Percentiles rank a stretch among this genome's conserved stretches.
Conservation (phyloP, 2,329 filamentous ascomycete species). For the Tolypocladium ovalisporum region DNA sequence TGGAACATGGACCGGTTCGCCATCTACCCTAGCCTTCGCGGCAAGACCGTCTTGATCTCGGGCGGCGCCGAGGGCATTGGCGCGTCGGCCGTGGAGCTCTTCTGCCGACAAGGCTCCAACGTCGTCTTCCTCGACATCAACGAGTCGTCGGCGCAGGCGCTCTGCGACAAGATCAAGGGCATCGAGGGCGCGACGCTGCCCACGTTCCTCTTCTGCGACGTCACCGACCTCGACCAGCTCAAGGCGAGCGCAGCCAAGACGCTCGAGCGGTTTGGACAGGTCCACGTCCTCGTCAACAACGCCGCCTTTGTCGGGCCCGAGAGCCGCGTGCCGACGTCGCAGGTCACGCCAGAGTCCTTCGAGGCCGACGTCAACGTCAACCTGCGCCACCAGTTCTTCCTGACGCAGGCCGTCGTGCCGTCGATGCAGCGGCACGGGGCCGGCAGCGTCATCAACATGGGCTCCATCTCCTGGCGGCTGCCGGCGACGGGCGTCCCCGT, state of each 20-base stretch:
- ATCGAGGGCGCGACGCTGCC: conserved; percentile 14
- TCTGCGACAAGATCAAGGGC: conserved; percentile 14
- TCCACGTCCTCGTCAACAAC: conserved; percentile 81
- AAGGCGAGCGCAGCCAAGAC: conserved; percentile 20
- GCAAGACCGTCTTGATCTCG: conserved; percentile 29
- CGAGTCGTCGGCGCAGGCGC: conserved; percentile 16
- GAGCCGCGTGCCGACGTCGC: conserved; percentile 15
- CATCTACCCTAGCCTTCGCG: conserved; percentile 29
- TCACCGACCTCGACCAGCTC: conserved; percentile 23
- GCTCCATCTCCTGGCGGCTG: conserved; percentile 35
- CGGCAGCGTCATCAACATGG: conserved; percentile 45
- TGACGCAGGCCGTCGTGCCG: conserved; percentile 60
- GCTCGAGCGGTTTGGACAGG: conserved; percentile 17
- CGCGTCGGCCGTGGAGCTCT: conserved; percentile 29
- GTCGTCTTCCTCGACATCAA: conserved; percentile 33
- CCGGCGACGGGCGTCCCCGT: conserved; percentile 30
- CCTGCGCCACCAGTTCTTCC: conserved; percentile 42
- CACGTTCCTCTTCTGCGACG: conserved; percentile 29
- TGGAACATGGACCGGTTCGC: conserved; percentile 12
- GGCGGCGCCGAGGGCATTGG: conserved; percentile 38
- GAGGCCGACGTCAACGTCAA: conserved; percentile 32
- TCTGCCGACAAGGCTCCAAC: conserved; percentile 30
- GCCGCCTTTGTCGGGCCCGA: conserved; percentile 38
- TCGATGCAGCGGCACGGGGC: conserved; percentile 34
- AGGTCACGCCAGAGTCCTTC: conserved; percentile 29